Evolutionary conservation across 116 monocot species (phyloP), one percentile per base, ranked within the genome.

Genomic region (Phalaenopsis hybrid): DNA sequence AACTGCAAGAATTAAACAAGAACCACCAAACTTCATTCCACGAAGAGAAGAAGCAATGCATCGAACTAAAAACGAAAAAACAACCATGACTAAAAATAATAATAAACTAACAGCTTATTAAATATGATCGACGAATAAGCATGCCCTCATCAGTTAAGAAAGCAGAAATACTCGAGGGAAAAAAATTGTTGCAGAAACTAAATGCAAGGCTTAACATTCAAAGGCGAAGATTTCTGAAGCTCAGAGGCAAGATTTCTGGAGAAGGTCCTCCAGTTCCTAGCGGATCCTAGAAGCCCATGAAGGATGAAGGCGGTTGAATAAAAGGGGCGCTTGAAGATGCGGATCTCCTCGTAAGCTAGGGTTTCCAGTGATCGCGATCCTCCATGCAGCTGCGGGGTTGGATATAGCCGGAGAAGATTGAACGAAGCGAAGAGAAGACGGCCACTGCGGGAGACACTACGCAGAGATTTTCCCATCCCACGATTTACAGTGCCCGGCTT

Each of bases 231-330:
- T 57, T 86, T 85, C n/a, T 88, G 76, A 81, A 92, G 88, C 69
- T 88, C 88, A 0, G 88, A 83, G 1, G 81, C 89, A 45, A 97
- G 97, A n/a, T 70, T 83, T 9, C 91, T 84, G 8, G 93, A 87
- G 83, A 97, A 97, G 44, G 28, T 52, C 45, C 86, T 82, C 97
- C 97, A 97, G 79, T 97, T 97, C 58, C 94, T 82, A 6, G 86
- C 28, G 28, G 97, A 94, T n/a, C 97, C 97, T n/a, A 97, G 88
- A 9, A 97, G 88, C 12, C 97, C 97, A 63, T 97, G 97, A 25
- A 97, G 88, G 44, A 97, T 89, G 76, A 97, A 79, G 7, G 88
- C 94, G 8, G 97, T 91, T 70, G 88, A 81, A 59, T 75, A 77
- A 75, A 67, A 69, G 68, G 83, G 82, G n/a, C 72, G 70, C 1